A percentile compares a stretch with the other conserved stretches of the same genome.
phyloP scores from a whole-genome alignment of 768 basidiomycete species.

The Naganishia antarctica region DNA sequence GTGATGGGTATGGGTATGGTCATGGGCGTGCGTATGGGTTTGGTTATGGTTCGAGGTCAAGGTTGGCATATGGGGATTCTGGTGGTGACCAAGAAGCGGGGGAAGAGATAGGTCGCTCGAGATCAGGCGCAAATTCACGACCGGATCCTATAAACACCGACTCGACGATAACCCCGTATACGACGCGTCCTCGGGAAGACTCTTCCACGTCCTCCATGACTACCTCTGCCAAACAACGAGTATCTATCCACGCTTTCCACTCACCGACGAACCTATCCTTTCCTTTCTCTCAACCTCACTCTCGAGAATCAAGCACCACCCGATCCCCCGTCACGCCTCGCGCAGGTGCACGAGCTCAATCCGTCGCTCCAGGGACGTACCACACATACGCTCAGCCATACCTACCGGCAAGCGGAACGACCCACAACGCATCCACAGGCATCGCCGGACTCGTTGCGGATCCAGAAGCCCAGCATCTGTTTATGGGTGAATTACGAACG shows the following conservation, averaged over 20 bases:
- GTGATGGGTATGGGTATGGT: constrained; percentile 17
- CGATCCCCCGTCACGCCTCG: not conserved
- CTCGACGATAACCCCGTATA: too few relatives aligned
- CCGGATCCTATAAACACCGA: too few relatives aligned
- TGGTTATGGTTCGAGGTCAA: too few relatives aligned
- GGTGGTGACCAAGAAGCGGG: too few relatives aligned
- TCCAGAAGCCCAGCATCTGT: constrained; percentile 22
- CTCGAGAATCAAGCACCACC: constrained; percentile 8
- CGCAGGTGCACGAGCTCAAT: too few relatives aligned
- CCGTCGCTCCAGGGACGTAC: not conserved
- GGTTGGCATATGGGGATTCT: too few relatives aligned
- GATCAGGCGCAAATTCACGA: too few relatives aligned
- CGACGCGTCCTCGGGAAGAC: not conserved
- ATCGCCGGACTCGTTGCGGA: not conserved
- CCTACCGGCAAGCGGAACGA: too few relatives aligned
- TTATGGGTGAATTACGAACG: constrained; percentile 11
- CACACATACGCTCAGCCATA: constrained; percentile 15
- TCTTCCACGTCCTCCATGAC: not conserved
- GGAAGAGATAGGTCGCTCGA: too few relatives aligned
- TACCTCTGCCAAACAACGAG: not conserved
- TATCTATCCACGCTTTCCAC: too few relatives aligned
- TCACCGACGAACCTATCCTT: not conserved
- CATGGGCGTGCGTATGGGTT: too few relatives aligned
- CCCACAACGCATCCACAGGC: too few relatives aligned
- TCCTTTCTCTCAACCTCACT: not conserved